Evolutionary conservation across 225 moss, liverwort and hornwort species (phyloP).

Genomic region (Bryum argenteum): DNA sequence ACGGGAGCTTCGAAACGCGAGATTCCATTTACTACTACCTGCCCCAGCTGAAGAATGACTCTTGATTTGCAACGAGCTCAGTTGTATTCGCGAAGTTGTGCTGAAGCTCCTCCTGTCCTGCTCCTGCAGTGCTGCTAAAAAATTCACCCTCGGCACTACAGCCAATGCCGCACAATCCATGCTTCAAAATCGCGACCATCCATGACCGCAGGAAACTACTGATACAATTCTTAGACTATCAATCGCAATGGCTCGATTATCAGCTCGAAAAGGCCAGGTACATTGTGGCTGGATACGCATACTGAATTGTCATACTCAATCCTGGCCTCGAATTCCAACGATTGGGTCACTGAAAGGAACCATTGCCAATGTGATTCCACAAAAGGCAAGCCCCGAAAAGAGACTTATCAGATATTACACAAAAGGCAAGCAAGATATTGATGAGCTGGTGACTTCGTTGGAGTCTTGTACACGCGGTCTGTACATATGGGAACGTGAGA

Average conservation of each 20-base stretch:
- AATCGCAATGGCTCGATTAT: background rate
- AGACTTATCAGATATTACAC: background rate
- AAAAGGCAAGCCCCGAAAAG: no score
- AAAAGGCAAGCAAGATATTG: background rate
- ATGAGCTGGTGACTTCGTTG: no score
- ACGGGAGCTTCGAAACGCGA: background rate
- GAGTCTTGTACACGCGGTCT: no score
- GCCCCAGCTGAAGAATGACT: background rate
- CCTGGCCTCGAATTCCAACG: background rate
- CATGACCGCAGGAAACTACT: slow-evolving; percentile 6
- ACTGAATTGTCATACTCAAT: no score
- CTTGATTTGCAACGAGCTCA: slow-evolving; percentile 32
- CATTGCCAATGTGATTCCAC: no score
- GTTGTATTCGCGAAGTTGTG: no score
- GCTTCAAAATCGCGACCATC: slow-evolving; percentile 7
- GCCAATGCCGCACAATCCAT: slow-evolving; percentile 20
- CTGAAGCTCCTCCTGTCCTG: slow-evolving; percentile 33
- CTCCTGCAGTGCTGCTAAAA: slow-evolving; percentile 43
- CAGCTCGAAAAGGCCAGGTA: background rate
- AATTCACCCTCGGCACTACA: slow-evolving; percentile 25
- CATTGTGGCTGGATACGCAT: no score
- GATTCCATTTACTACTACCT: background rate
- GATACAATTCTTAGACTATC: no score
- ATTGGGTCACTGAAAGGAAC: background rate
- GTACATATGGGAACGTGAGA: slow-evolving; percentile 6